Evolutionary conservation across 371 early-diverging fungal species (phyloP), one percentile per base, ranked within the genome.

Genomic region (Apophysomyces sp.): DNA sequence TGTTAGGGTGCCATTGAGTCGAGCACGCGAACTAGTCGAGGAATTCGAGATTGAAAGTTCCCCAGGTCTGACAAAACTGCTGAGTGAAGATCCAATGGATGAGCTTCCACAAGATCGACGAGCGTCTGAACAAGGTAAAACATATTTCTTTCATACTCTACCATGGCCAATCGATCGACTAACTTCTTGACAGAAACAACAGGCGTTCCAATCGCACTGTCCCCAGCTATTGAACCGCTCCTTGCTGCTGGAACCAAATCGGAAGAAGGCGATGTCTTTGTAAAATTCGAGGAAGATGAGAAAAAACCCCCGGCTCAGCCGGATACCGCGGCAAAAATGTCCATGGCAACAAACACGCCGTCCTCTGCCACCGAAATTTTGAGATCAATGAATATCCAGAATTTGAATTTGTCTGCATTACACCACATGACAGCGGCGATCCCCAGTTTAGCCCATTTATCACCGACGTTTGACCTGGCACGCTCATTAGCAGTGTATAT

Each of bases 241-340:
- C 0, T 21, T n/a, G 21, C 44, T 5, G 11, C 44, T 3, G 3
- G 5, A 0, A 3, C 52, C 24, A 44, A 44, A 21, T 21, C n/a
- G 9, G 44, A 44, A 24, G 74, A 72, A 21, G 71, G 71, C 32
- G 78, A 80, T 16, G 70, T 70, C 18, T 80, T 76, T 71, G 78
- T 80, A 7, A 69, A 70, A 28, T 80, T 80, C 67, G 81, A 80
- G 69, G 81, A 80, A 1, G 78, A 77, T 52, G 81, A 80, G 15
- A 67, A 37, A 31, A 56, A 40, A 26, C 44, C 56, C 15, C 55
- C 56, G 11, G 54, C 6, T 1, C 44, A 44, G 21, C 18, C 61
- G 7, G 49, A 53, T 13, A 9, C 57, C 39, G 52, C 61, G 18
- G 52, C 58, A 0, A 39, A 52, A 39, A 58, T 54, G 31, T 52